Evolutionary conservation across 1,284 basidiomycete species (phyloP), one percentile per base, ranked within the genome.

Genomic region (Puccinia hordei): DNA sequence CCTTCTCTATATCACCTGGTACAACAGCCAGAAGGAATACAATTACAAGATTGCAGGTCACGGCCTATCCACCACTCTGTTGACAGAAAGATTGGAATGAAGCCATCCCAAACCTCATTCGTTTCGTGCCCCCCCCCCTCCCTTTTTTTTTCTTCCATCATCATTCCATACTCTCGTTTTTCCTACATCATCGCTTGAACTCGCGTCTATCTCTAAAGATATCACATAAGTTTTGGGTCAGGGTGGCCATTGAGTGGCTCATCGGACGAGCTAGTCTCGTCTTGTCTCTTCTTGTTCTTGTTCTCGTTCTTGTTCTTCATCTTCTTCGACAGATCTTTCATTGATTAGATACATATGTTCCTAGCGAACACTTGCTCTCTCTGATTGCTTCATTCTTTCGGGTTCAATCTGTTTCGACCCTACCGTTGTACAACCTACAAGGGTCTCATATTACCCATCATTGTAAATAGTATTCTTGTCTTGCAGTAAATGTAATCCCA

Each of bases 1-100:
- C 80, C 82, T 84, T 73, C 81, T 85, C 33, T 82, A 82, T 24
- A 80, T 83, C 63, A 84, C 84, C 10, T 86, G 85, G 85, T 86
- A 84, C 83, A 86, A 86, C 80, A 84, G 83, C 27, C 65, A 59
- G 55, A 74, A 74, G 30, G 72, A 63, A 59, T 74, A 19, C 38
- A n/a, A 74, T n/a, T 74, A 74, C 49, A 74, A 74, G 38, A 59
- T 74, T 19, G 57, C 72, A 12, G 72, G 72, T 0, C 33, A 74
- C 35, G 72, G 72, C 38, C 3, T 59, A 44, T 74, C 46, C 27
- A 72, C 69, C 24, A 55, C 24, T 13, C 51, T 72, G 6, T 38
- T 72, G 69, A 72, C 69, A 17, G 69, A 72, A 55, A 72, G 38
- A 38, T 22, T 72, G 8, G 69, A 72, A 55, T 72, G 19, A 72